Evolutionary conservation across 2,329 filamentous ascomycete genomes (phyloP).

Genomic region (Aspergillus fructus): DNA sequence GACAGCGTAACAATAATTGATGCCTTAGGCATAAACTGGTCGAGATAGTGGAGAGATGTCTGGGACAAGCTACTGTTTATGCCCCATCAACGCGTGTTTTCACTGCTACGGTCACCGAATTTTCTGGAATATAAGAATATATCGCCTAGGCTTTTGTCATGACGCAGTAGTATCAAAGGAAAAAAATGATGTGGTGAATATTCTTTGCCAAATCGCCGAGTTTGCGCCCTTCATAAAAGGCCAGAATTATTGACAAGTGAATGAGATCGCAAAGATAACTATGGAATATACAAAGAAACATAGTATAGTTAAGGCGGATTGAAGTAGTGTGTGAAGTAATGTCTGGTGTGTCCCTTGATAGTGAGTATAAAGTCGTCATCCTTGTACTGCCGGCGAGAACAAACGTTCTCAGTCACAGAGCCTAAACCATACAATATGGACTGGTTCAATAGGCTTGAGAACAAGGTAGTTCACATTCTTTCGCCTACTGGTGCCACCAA

Average conservation of each 20-base stretch:
- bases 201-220: too few relatives aligned
- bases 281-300: background rate
- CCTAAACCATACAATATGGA: background rate
- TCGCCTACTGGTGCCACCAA: too few relatives aligned
- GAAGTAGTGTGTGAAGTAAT: background rate
- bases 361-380: background rate
- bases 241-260: background rate
- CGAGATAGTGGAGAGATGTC: background rate
- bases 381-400: background rate
- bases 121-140: too few relatives aligned
- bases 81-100: too few relatives aligned
- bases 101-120: too few relatives aligned
- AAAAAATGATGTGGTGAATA: too few relatives aligned
- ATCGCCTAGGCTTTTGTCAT: too few relatives aligned
- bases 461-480: background rate
- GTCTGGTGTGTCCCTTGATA: background rate
- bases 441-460: background rate
- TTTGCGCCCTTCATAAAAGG: too few relatives aligned
- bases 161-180: too few relatives aligned
- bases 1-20: background rate
- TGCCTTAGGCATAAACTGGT: background rate
- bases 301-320: background rate
- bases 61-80: too few relatives aligned
- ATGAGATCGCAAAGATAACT: background rate
- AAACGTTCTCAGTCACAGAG: background rate